phyloP scores from a whole-genome alignment of 257 asterid genomes.

The Capsicum rhomboideum region DNA sequence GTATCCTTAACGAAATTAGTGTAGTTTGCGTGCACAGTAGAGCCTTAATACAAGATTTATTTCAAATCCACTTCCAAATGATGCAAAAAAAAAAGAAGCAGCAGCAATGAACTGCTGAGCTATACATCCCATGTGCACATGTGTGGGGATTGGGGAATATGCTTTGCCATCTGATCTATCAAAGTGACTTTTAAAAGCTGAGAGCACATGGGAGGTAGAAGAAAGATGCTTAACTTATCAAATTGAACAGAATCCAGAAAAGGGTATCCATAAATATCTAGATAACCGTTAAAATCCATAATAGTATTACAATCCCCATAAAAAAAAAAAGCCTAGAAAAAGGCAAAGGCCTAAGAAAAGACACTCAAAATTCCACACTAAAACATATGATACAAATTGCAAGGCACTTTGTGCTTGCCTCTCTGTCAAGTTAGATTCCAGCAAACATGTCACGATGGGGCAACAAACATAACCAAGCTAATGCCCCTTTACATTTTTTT shows the following conservation, averaged over 20 bases:
- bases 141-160: not conserved
- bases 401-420: slow-evolving; percentile 4
- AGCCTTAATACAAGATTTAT: not conserved
- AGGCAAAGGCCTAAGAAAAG: not conserved
- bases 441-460: not conserved
- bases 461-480: not conserved
- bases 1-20: not conserved
- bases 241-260: not conserved
- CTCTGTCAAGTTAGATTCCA: not conserved
- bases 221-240: not conserved
- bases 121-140: not conserved
- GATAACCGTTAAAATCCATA: not conserved
- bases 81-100: not conserved
- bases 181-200: not conserved
- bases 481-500: not conserved
- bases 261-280: not conserved
- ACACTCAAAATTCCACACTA: not conserved
- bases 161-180: not conserved
- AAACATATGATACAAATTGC: not conserved
- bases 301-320: not conserved
- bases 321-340: not conserved
- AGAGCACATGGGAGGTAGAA: not conserved
- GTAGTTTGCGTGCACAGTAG: not conserved
- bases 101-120: not conserved
- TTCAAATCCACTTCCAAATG: not conserved